Evolutionary conservation across 176 grass and related monocot species (phyloP).

Genomic region (Olyra latifolia): DNA sequence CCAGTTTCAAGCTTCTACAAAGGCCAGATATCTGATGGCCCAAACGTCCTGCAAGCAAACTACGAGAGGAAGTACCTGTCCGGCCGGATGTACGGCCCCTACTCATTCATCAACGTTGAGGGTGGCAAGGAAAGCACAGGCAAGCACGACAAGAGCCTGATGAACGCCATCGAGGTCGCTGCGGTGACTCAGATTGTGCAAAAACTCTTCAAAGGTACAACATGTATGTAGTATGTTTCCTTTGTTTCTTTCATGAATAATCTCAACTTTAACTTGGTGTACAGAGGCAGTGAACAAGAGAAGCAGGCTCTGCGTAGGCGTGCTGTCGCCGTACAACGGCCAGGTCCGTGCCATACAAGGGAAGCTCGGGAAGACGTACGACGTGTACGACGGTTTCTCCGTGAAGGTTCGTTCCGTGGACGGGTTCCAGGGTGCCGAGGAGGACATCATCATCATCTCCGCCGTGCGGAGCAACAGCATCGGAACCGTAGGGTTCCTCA

Average conservation of each 20-base stretch:
- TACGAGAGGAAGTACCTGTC: slow-evolving; percentile 40
- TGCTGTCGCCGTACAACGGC: slow-evolving; percentile 61
- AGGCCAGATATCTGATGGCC: slow-evolving; percentile 38
- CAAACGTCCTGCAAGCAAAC: slow-evolving; percentile 45
- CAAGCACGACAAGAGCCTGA: slow-evolving; percentile 40
- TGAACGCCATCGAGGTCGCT: slow-evolving; percentile 60
- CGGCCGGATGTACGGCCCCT: slow-evolving; percentile 56
- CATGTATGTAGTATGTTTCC: no score
- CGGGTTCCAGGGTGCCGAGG: slow-evolving; percentile 78
- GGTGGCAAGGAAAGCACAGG: slow-evolving; percentile 46
- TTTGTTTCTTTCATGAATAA: neutral
- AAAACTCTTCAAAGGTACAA: slow-evolving; percentile 50
- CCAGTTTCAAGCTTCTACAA: slow-evolving; percentile 53
- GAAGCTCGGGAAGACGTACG: slow-evolving; percentile 38
- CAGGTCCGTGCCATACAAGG: slow-evolving; percentile 56
- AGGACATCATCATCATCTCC: slow-evolving; percentile 74
- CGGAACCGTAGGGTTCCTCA: slow-evolving; percentile 57
- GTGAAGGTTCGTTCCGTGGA: slow-evolving; percentile 78
- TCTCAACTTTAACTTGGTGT: neutral
- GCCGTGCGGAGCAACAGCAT: slow-evolving; percentile 54
- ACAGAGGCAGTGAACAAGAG: slow-evolving; percentile 22
- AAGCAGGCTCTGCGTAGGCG: slow-evolving; percentile 31
- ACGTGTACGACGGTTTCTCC: neutral
- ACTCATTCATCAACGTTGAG: slow-evolving; percentile 75
- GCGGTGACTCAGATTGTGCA: slow-evolving; percentile 46